A percentile compares a stretch with the other conserved stretches of the same genome.
phyloP scores from a whole-genome alignment of 2,329 filamentous ascomycete species.

The Epichloe festucae region DNA sequence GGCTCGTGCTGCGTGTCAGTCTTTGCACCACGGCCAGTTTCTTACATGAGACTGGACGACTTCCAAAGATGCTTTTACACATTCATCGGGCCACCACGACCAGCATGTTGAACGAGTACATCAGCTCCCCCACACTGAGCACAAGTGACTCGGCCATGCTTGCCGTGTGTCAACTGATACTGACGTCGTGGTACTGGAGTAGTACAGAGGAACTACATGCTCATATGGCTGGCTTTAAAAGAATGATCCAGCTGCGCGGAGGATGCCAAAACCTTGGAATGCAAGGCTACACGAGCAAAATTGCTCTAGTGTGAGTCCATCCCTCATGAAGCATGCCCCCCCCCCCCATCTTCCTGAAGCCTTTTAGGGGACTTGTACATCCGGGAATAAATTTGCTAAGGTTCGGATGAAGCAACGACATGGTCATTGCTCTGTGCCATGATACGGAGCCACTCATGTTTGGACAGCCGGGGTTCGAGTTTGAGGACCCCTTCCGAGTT shows the following conservation, averaged over 20 bases:
- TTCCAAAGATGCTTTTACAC: slow-evolving; percentile 29
- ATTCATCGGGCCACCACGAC: slow-evolving; percentile 30
- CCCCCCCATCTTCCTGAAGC: no score
- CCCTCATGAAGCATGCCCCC: neutral
- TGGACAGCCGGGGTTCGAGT: slow-evolving; percentile 28
- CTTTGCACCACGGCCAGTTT: slow-evolving; percentile 39
- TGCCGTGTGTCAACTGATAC: slow-evolving; percentile 33
- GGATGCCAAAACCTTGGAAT: slow-evolving; percentile 32
- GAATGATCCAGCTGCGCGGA: slow-evolving; percentile 34
- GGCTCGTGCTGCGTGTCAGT: slow-evolving; percentile 33
- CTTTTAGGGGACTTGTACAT: neutral
- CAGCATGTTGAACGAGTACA: slow-evolving; percentile 33
- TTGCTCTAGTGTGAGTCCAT: slow-evolving; percentile 31
- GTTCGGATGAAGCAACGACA: slow-evolving; percentile 26
- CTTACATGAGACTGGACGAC: slow-evolving; percentile 33
- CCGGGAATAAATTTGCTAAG: slow-evolving; percentile 7
- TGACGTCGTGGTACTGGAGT: slow-evolving; percentile 43
- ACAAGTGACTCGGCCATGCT: slow-evolving; percentile 33
- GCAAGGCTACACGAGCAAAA: slow-evolving; percentile 33
- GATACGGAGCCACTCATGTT: slow-evolving; percentile 31
- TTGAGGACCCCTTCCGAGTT: slow-evolving; percentile 22
- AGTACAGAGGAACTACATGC: slow-evolving; percentile 29
- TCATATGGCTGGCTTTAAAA: slow-evolving; percentile 33
- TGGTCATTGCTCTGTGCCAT: slow-evolving; percentile 34
- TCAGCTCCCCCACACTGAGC: slow-evolving; percentile 22